These are phyloP conservation scores for Podospora appendiculata DNA, from an alignment of 495 filamentous ascomycete species.

Conservation along the genomic window DNA sequence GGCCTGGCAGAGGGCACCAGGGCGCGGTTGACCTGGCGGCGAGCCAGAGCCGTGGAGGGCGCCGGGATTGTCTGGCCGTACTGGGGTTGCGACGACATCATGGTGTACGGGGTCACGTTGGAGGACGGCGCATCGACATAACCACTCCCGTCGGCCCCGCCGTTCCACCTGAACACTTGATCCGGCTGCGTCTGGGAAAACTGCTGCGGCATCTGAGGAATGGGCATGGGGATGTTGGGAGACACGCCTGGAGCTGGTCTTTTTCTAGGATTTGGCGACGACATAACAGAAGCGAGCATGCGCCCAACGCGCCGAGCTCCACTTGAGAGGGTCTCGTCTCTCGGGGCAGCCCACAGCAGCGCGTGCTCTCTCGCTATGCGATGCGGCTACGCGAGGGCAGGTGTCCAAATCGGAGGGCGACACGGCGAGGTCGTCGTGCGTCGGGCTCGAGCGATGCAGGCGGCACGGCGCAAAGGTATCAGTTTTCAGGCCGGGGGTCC, in stretches of 20 bases:
- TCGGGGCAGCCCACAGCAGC: too few relatives aligned
- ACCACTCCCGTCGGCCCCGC: constrained; percentile 14
- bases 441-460: too few relatives aligned
- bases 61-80: constrained; percentile 26
- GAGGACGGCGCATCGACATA: constrained; percentile 27
- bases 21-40: constrained; percentile 56
- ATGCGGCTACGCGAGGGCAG: too few relatives aligned
- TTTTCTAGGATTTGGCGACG: constrained; percentile 55
- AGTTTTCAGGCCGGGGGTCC: too few relatives aligned
- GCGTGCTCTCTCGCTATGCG: too few relatives aligned
- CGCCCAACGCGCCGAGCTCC: constrained; percentile 3
- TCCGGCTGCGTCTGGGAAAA: constrained; percentile 31
- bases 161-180: constrained; percentile 34
- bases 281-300: constrained; percentile 34
- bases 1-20: constrained; percentile 40
- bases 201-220: constrained; percentile 35
- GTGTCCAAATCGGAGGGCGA: too few relatives aligned
- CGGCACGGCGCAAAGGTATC: too few relatives aligned
- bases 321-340: not conserved
- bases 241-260: constrained; percentile 65
- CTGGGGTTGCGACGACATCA: constrained; percentile 38
- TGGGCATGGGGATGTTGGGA: constrained; percentile 45
- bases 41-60: constrained; percentile 56
- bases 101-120: constrained; percentile 30
- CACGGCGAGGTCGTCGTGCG: too few relatives aligned